Percentiles rank a stretch among this genome's conserved stretches.
Evolutionary conservation across 768 basidiomycete species (phyloP).

Genomic region (Crassisporium funariophilum): DNA sequence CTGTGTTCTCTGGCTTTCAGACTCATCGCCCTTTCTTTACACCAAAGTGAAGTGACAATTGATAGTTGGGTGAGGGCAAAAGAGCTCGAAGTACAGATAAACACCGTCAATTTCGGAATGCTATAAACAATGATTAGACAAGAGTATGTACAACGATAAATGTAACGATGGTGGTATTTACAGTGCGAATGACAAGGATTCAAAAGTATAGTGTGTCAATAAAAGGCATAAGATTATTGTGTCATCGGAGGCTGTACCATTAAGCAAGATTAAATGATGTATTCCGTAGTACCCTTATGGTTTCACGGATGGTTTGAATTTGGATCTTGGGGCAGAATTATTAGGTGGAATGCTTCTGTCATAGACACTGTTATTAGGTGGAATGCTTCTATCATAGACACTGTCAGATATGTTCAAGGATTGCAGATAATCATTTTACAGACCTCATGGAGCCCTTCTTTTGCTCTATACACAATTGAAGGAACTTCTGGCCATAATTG

Average conservation of each 20-base stretch:
- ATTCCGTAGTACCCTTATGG: no score
- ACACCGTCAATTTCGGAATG: slow-evolving; percentile 4
- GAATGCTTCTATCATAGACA: no score
- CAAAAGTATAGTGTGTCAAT: no score
- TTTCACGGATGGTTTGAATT: slow-evolving; percentile 30
- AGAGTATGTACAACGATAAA: background rate
- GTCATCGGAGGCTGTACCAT: background rate
- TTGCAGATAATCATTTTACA: background rate
- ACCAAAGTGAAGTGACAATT: slow-evolving; percentile 55
- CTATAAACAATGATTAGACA: background rate
- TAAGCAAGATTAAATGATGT: background rate
- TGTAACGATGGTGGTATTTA: no score
- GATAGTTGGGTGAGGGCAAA: slow-evolving; percentile 69
- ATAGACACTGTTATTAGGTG: no score
- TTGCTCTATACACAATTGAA: slow-evolving; percentile 38
- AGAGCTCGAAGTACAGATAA: slow-evolving; percentile 53
- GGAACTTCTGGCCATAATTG: slow-evolving; percentile 38
- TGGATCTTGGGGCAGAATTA: slow-evolving; percentile 27
- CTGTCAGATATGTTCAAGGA: no score
- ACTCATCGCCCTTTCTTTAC: slow-evolving; percentile 61
- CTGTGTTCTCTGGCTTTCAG: slow-evolving; percentile 34
- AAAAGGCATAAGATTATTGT: slow-evolving; percentile 13
- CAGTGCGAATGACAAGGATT: no score
- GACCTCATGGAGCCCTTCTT: slow-evolving; percentile 16
- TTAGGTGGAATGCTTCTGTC: no score